These are phyloP conservation scores for Heliosperma pusillum DNA, from an alignment of 148 eudicot species.

Conservation along the genomic window DNA sequence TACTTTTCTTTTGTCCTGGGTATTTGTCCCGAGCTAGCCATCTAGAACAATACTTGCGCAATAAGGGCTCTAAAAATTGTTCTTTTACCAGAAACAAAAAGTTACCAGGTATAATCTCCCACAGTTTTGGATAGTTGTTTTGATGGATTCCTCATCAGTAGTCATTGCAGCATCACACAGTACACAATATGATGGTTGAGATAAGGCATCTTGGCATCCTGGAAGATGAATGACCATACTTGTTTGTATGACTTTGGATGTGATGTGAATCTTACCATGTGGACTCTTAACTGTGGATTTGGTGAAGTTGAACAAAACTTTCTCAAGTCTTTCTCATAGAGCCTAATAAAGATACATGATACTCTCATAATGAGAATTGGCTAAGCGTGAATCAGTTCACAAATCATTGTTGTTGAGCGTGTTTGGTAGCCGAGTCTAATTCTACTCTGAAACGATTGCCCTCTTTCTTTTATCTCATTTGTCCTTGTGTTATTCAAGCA, in stretches of 20 bases:
- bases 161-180: not conserved
- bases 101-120: not conserved
- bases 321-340: not conserved
- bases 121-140: not conserved
- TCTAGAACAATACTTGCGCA: not conserved
- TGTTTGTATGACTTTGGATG: slow-evolving; percentile 6
- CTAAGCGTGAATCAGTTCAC: no score
- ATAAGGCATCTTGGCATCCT: slow-evolving; percentile 12
- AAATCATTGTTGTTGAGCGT: no score
- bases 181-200: not conserved
- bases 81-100: not conserved
- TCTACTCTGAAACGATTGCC: no score
- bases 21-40: not conserved
- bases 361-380: no score
- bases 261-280: not conserved
- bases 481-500: not conserved
- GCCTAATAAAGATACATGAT: not conserved
- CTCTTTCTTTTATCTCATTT: not conserved
- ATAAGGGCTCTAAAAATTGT: not conserved
- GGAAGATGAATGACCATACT: slow-evolving; percentile 7
- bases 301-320: not conserved
- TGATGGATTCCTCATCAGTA: slow-evolving; percentile 5
- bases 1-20: not conserved
- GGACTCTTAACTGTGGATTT: not conserved
- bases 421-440: no score